Percentiles rank a stretch among this genome's conserved stretches.
Evolutionary conservation across 441 rosid genomes (phyloP).

Genomic region (Kokia cookei): DNA sequence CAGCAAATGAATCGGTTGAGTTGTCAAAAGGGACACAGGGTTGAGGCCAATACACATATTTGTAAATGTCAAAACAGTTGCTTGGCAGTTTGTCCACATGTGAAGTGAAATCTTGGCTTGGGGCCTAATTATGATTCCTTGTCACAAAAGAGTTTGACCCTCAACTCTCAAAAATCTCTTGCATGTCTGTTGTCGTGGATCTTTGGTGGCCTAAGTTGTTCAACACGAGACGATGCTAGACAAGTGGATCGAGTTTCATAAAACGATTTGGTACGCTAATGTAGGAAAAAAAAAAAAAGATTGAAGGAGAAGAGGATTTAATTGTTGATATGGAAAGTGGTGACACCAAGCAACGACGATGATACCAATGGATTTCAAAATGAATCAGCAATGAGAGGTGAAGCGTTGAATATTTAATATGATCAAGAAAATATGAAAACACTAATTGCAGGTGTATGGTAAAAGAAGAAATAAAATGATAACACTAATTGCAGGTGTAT

Average conservation of each 20-base stretch:
- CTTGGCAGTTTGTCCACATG: not conserved
- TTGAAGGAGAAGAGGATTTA: not conserved
- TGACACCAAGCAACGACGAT: not conserved
- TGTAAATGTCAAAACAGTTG: no score
- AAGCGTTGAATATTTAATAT: not conserved
- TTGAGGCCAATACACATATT: no score
- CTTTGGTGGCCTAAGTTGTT: not conserved
- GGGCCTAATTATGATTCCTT: not conserved
- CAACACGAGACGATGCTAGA: not conserved
- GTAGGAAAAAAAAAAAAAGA: not conserved
- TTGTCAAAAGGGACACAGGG: not conserved
- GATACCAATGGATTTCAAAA: not conserved
- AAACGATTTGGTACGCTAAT: not conserved
- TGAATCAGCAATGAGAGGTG: not conserved
- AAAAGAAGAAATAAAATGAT: not conserved
- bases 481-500: not conserved
- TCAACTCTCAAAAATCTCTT: not conserved
- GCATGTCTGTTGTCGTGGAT: slow-evolving; percentile 5
- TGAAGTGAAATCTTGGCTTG: not conserved
- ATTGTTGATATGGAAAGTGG: not conserved
- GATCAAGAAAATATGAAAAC: no score
- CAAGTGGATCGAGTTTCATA: not conserved
- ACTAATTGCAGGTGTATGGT: no score
- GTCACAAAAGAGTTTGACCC: slow-evolving; percentile 4
- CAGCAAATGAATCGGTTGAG: not conserved